Percentiles rank a stretch among this genome's conserved stretches.
Evolutionary conservation across 2,329 filamentous ascomycete species (phyloP).

Genomic region (Claviceps paspali): DNA sequence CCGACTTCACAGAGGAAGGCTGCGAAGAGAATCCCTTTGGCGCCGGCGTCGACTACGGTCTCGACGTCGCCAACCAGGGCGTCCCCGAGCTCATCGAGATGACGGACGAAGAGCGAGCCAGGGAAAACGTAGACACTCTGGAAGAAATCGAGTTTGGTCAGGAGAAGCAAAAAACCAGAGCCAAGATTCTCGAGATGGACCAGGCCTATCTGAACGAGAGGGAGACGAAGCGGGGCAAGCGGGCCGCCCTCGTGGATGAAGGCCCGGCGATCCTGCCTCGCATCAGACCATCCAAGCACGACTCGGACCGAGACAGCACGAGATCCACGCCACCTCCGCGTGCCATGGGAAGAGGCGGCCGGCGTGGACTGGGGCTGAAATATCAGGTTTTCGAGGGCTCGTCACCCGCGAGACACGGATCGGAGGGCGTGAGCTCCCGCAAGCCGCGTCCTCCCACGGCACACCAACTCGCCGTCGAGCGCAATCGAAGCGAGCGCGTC

Average conservation of each 20-base stretch:
- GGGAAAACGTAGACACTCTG: conserved; percentile 60
- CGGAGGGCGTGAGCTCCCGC: conserved; percentile 39
- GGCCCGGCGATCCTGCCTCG: conserved; percentile 44
- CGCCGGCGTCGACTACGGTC: conserved; percentile 46
- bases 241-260: conserved; percentile 30
- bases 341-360: conserved; percentile 11
- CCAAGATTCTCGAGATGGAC: conserved; percentile 60
- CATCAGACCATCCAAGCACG: conserved; percentile 47
- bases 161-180: conserved; percentile 58
- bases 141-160: conserved; percentile 57
- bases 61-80: conserved; percentile 51
- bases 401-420: conserved; percentile 39
- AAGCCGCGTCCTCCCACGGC: conserved; percentile 64
- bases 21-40: conserved; percentile 88
- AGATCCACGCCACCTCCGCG: conserved; percentile 27
- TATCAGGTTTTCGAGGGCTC: conserved; percentile 46
- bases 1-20: conserved; percentile 78
- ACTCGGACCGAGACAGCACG: conserved; percentile 30
- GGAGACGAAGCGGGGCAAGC: conserved; percentile 40
- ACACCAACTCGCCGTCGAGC: conserved; percentile 68
- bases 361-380: conserved; percentile 29
- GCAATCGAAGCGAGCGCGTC: conserved; percentile 64
- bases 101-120: conserved; percentile 45
- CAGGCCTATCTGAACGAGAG: conserved; percentile 51
- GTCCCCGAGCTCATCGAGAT: conserved; percentile 53